Evolutionary conservation across 2,329 filamentous ascomycete genomes (phyloP).

Genomic region (Pseudocercospora crystallina): DNA sequence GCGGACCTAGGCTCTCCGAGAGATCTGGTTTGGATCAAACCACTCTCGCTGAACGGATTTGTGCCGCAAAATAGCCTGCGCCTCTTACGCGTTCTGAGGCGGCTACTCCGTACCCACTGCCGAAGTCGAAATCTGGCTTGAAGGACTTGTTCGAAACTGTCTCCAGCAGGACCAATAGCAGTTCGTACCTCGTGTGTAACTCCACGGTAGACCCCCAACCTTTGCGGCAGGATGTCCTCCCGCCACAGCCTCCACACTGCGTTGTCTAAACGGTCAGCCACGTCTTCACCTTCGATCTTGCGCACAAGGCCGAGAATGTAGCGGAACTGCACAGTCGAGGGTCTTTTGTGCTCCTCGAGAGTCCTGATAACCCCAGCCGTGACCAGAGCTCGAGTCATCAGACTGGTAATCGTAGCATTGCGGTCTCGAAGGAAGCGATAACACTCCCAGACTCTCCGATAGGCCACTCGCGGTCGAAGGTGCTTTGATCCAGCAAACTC

Average conservation of each 20-base stretch:
- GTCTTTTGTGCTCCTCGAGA: constrained; percentile 37
- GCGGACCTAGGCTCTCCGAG: no score
- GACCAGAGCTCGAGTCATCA: constrained; percentile 51
- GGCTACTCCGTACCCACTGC: no score
- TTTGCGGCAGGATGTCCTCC: not conserved
- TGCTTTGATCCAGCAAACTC: constrained; percentile 42
- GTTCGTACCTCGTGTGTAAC: no score
- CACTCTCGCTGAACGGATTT: no score
- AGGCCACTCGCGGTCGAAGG: constrained; percentile 43
- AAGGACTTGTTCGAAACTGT: no score
- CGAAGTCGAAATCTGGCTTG: no score
- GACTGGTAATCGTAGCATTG: constrained; percentile 44
- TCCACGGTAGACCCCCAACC: no score
- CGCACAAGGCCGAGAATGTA: constrained; percentile 48
- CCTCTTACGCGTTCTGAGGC: no score
- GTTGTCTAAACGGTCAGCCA: constrained; percentile 38
- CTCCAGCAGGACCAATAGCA: no score
- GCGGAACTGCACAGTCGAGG: constrained; percentile 37
- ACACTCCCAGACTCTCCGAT: constrained; percentile 48
- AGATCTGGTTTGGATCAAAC: no score
- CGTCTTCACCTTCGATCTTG: constrained; percentile 44
- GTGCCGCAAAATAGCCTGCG: no score
- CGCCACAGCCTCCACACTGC: constrained; percentile 23
- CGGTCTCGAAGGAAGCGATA: constrained; percentile 46
- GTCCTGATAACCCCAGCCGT: constrained; percentile 49